Base-by-base conservation (phyloP, 306 rosid species). In the Rubus idaeus region DNA sequence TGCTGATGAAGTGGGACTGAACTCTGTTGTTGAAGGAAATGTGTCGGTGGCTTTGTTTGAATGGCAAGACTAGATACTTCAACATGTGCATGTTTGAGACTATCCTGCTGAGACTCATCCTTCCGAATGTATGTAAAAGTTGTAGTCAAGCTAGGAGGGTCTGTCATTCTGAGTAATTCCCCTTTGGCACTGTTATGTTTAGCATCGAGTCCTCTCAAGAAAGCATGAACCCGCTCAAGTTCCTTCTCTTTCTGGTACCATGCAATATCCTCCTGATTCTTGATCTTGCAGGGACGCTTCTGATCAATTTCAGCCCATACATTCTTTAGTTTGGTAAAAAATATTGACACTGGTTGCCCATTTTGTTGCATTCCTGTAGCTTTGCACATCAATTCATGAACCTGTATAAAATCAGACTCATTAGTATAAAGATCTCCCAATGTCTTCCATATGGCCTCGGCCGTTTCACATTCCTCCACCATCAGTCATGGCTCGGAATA, bases 191-290 rank as follows among this genome's bases (percentile, higher is more conserved):
- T 50, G 18, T 16, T 50, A 50, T 50, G 53, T 16, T 11, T 50
- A 16, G 3, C 18, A 50, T 50, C 53, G 0, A 50, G 53, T 16
- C 53, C 53, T 50, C 53, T 50, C 18, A 50, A 5, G 11, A 58
- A 58, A 5, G n/a, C 30, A 58, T 18, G 11, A 18, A n/a, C 40
- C 12, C 39, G 8, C 12, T 60, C 30, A 21, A 60, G 66, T 13
- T 60, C 66, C 66, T 60, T 21, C 66, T 60, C 66, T 13, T 60
- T 60, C 40, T 60, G 30, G 14, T 60, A 60, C 66, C 30, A 60
- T 21, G 12, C 10, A 60, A 60, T 7, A 6, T 60, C 66, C 8
- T 60, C 40, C 2, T 60, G 40, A 60, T 60, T 60, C 11, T 60
- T 60, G 11, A 60, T 21, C 39, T 60, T 60, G 26, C 30, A 60